Percentiles rank a stretch among this genome's conserved stretches.
These are phyloP conservation scores for Microcera coccophila DNA, from an alignment of 2,329 filamentous ascomycete genomes.

Conservation along the genomic window DNA sequence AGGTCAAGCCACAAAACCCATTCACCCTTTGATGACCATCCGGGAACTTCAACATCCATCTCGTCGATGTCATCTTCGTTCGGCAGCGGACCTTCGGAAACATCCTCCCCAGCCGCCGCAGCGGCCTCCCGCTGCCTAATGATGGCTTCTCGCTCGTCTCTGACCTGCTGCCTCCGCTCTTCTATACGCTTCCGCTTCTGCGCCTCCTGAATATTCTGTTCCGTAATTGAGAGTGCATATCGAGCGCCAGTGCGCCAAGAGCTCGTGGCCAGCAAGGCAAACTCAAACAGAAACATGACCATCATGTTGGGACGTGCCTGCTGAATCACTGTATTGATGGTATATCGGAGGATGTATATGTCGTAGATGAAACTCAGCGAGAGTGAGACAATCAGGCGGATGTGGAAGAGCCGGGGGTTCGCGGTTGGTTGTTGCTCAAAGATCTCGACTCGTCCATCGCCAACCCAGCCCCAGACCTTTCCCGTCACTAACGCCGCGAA, in stretches of 20 bases:
- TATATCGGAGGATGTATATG: slow-evolving; percentile 73
- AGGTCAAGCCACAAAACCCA: slow-evolving; percentile 89
- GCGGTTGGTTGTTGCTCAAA: slow-evolving; percentile 91
- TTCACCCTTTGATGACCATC: slow-evolving; percentile 94
- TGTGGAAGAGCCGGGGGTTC: slow-evolving; percentile 85
- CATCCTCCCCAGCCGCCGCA: slow-evolving; percentile 55
- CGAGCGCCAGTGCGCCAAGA: slow-evolving; percentile 75
- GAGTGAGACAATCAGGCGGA: slow-evolving; percentile 74
- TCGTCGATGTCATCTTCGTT: slow-evolving; percentile 78
- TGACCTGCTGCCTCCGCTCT: slow-evolving; percentile 64
- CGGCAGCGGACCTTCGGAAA: slow-evolving; percentile 51
- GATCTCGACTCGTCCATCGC: slow-evolving; percentile 87
- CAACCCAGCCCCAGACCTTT: slow-evolving; percentile 99
- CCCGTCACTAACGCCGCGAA: slow-evolving; percentile 88
- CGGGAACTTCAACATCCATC: slow-evolving; percentile 89
- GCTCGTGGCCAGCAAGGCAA: slow-evolving; percentile 77
- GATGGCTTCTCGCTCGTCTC: slow-evolving; percentile 53
- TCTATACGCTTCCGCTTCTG: slow-evolving; percentile 69
- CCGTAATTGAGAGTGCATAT: slow-evolving; percentile 74
- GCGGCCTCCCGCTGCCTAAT: slow-evolving; percentile 46
- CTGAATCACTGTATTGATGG: slow-evolving; percentile 75
- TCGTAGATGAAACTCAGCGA: slow-evolving; percentile 77
- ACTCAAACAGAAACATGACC: slow-evolving; percentile 99
- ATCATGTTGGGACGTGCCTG: slow-evolving; percentile 96
- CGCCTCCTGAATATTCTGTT: slow-evolving; percentile 68